Base-by-base conservation (phyloP, 2,329 filamentous ascomycete genomes). In the Colletotrichum liriopes region DNA sequence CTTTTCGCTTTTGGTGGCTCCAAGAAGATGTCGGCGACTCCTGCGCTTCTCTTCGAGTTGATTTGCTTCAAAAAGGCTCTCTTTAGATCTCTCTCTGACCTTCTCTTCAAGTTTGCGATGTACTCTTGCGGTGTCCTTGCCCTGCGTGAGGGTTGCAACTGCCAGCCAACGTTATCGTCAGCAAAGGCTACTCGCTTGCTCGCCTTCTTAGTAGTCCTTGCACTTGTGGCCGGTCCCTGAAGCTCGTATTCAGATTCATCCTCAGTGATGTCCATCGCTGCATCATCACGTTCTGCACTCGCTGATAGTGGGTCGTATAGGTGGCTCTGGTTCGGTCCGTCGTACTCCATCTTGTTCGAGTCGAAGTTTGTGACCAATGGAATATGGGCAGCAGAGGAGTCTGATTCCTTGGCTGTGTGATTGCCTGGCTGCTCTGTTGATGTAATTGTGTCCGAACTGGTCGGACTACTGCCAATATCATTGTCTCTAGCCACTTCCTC, bases 1-100 rank as follows among this genome's bases (percentile, higher is more conserved):
- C 55, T 41, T 43, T 59, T 59, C 9, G 37, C 55, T 29, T 43
- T 43, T 9, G 55, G 55, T 1, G 55, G 55, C 23, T 59, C 37
- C 4, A 59, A 26, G 14, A 3, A 1, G 12, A 43, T 43, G 32
- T 20, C 37, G 12, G 16, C 9, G 4, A 18, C 20, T 2, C 37
- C 55, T 6, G 37, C 14, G 8, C 23, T 9, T 18, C 37, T 14
- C 6, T 59, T 59, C n/a, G 12, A 18, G n/a, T 6, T n/a, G 20
- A 59, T 59, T 3, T 59, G 55, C 16, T 16, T 35, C n/a, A 41
- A 26, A 14, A 59, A 59, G 23, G 43, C 16, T 20, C 12, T 29
- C 3, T 59, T 59, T 16, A 59, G 7, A 1, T 43, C 35, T 16
- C 23, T 41, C 2, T 59, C 37, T 1, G 37, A 9, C 26, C 29